Evolutionary conservation across 2,329 filamentous ascomycete species (phyloP).

Genomic region (Cladosporium sp.): DNA sequence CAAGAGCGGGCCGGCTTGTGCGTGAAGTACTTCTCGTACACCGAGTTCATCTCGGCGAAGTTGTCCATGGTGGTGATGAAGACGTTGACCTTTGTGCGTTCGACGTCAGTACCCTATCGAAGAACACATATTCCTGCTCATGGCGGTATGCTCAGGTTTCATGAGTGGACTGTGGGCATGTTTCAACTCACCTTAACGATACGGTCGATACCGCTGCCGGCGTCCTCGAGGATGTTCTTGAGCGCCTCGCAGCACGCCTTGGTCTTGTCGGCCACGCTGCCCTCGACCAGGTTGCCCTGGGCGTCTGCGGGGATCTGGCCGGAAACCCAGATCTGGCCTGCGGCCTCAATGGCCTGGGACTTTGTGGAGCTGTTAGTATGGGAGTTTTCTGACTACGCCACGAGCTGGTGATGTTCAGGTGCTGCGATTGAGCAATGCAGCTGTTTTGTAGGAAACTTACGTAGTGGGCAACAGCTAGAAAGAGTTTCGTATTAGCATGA

Average conservation of each 20-base stretch:
- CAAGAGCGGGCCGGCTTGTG: conserved; percentile 87
- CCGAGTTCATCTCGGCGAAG: conserved; percentile 81
- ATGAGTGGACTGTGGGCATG: not conserved
- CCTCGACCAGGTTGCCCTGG: conserved; percentile 56
- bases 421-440: not conserved
- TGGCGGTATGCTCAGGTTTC: not conserved
- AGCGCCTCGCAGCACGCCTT: conserved; percentile 74
- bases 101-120: conserved; percentile 1
- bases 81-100: conserved; percentile 48
- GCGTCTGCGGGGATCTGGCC: conserved; percentile 72
- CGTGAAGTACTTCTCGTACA: conserved; percentile 76
- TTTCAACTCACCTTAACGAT: conserved; percentile 77
- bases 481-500: no score
- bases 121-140: not conserved
- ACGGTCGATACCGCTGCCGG: conserved; percentile 71
- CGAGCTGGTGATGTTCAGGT: no score
- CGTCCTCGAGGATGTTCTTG: conserved; percentile 75
- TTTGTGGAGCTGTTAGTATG: conserved; percentile 18
- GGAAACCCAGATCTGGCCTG: conserved; percentile 63
- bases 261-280: conserved; percentile 65
- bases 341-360: conserved; percentile 61
- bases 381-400: not conserved
- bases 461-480: conserved; percentile 40
- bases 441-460: conserved; percentile 30
- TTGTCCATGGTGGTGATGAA: conserved; percentile 90